phyloP scores from a whole-genome alignment of 2,329 filamentous ascomycete species.

The Arthrobotrys musiformis region DNA sequence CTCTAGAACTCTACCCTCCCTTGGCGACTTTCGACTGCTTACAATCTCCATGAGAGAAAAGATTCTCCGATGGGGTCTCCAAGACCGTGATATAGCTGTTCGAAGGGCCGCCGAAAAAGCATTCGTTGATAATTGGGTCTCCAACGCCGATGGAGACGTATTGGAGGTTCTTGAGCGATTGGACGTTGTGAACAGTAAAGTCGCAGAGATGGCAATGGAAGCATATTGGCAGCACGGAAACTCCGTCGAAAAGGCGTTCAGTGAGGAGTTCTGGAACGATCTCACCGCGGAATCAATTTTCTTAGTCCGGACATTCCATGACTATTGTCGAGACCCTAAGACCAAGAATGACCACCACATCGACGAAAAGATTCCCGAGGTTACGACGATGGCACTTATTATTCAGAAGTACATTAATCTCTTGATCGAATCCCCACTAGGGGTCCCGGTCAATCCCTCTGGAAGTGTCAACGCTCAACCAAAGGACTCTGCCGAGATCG shows the following conservation, averaged over 20 bases:
- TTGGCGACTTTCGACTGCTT: slow-evolving; percentile 93
- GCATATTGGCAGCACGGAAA: slow-evolving; percentile 95
- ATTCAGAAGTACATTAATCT: slow-evolving; percentile 80
- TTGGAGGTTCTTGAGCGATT: slow-evolving; percentile 93
- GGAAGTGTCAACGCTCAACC: slow-evolving; percentile 63
- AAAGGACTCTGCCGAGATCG: slow-evolving; percentile 80
- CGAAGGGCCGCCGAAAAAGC: slow-evolving; percentile 88
- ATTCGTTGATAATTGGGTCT: slow-evolving; percentile 97
- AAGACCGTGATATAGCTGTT: slow-evolving; percentile 93
- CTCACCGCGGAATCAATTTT: slow-evolving; percentile 88
- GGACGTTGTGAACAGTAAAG: slow-evolving; percentile 89
- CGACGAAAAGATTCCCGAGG: slow-evolving; percentile 94
- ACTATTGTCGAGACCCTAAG: slow-evolving; percentile 79
- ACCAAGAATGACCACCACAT: slow-evolving; percentile 76
- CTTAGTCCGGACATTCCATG: slow-evolving; percentile 90
- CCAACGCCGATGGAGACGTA: slow-evolving; percentile 87
- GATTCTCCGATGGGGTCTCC: slow-evolving; percentile 89
- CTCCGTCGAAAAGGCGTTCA: slow-evolving; percentile 79
- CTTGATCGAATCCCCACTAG: slow-evolving; percentile 61
- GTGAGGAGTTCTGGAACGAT: slow-evolving; percentile 81
- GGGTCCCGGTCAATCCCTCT: slow-evolving; percentile 61
- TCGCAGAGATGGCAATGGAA: slow-evolving; percentile 92
- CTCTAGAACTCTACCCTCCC: slow-evolving; percentile 81
- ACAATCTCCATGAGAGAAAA: slow-evolving; percentile 96
- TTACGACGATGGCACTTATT: slow-evolving; percentile 88